phyloP scores from a whole-genome alignment of 257 asterid species.

The Galeopsis tetrahit region DNA sequence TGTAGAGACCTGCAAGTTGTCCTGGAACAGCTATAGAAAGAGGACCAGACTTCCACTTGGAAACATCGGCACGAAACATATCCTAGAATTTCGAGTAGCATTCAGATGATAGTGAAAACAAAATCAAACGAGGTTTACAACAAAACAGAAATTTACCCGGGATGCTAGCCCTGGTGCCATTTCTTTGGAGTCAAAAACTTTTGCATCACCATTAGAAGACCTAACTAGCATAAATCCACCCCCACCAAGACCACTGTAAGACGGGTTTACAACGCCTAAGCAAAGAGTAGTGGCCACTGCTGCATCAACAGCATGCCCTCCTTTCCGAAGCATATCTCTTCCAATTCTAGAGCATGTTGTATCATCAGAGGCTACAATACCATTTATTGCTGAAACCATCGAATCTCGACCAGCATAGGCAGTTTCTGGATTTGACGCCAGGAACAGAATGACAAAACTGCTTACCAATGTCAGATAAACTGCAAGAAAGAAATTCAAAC shows the following conservation, averaged over 20 bases:
- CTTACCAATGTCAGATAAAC: background rate
- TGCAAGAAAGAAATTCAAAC: slow-evolving; percentile 2
- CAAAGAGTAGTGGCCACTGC: slow-evolving; percentile 59
- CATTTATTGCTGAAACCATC: slow-evolving; percentile 32
- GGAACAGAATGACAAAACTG: background rate
- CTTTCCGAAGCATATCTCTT: slow-evolving; percentile 37
- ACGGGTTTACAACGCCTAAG: slow-evolving; percentile 55
- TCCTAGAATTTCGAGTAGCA: slow-evolving; percentile 23
- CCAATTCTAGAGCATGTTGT: slow-evolving; percentile 51
- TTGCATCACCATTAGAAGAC: slow-evolving; percentile 36
- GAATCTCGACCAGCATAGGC: slow-evolving; percentile 27
- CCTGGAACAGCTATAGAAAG: slow-evolving; percentile 61
- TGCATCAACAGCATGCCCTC: slow-evolving; percentile 64
- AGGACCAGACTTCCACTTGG: slow-evolving; percentile 34
- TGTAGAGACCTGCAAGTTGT: slow-evolving; percentile 56
- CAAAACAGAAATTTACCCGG: too few relatives aligned
- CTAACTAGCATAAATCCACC: slow-evolving; percentile 59
- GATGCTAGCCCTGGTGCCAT: slow-evolving; percentile 50
- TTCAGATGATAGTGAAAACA: too few relatives aligned
- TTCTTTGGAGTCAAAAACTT: slow-evolving; percentile 59
- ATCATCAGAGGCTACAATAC: slow-evolving; percentile 56
- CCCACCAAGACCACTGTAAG: slow-evolving; percentile 60
- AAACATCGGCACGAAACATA: slow-evolving; percentile 34
- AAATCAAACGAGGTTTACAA: background rate
- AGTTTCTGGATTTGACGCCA: background rate